Base-by-base conservation (phyloP, 306 rosid species). In the Lablab purpureus region DNA sequence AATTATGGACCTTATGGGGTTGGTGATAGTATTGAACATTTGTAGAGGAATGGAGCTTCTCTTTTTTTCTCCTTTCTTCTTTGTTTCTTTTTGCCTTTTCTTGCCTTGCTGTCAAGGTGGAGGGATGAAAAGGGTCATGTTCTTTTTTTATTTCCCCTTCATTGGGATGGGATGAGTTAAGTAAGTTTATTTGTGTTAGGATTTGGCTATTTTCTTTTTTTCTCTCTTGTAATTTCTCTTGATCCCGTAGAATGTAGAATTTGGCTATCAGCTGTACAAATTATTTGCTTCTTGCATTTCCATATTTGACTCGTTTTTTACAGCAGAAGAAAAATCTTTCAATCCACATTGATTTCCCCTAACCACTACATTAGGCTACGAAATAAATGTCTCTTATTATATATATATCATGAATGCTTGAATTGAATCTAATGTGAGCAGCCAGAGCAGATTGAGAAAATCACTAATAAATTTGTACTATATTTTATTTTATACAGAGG, bases 221-320 rank as follows among this genome's bases (percentile, higher is more conserved):
- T 60, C 21, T 60, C 22, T 34, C 15, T 21, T 73, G 56, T 43
- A 34, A 45, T 62, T 76, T 65, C 56, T 70, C 58, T 68, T 70
- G 49, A 73, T 74, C 45, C 66, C n/a, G 22, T 59, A 65, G 80
- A 84, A 60, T 56, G 81, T 75, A 67, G 81, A 28, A 80, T 89
- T 84, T 83, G 75, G 76, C 70, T 85, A 82, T 82, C 78, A 60
- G 51, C 12, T 90, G 94, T 88, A 88, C 85, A 88, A 88, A 89
- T 67, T 80, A 84, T 67, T 67, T 82, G 63, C 75, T 52, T 67
- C 67, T 82, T 74, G 89, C 80, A 41, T 86, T 82, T 67, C 79
- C 73, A 84, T 71, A 21, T 78, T 71, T 77, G 50, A 37, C 63
- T 47, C 18, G n/a, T 5, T 51, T 73, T 43, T 36, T 36, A 66